Base-by-base conservation (phyloP, 139 green algal genomes). In the Ettlia oleoabundans region DNA sequence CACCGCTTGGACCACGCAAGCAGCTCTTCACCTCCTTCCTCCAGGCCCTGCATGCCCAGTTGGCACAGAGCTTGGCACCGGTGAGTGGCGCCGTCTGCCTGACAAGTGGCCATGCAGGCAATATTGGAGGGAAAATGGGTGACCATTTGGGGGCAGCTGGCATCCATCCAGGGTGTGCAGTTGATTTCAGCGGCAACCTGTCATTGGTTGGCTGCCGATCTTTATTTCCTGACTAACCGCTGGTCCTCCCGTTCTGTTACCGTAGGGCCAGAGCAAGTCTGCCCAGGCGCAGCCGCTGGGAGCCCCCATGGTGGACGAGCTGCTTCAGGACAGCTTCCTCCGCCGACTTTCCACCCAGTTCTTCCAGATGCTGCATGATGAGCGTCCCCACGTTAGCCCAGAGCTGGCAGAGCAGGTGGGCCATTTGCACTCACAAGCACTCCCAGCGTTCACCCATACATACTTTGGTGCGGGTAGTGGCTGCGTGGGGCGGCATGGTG, bases 281-380 rank as follows among this genome's bases (percentile, higher is more conserved):
- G 55, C 58, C 24, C 73, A 69, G 55, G 47, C 71, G 37, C 53
- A 69, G 73, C 75, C 75, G 40, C 58, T 81, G 62, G 68, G 69
- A 1, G 55, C 33, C 42, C 53, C 67, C 21, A 35, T 76, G 32
- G 32, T 71, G 37, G 61, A 82, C 22, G 79, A 82, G 79, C 41
- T 86, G 52, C 76, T 81, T 42, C 69, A 72, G 72, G 78, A 69
- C 63, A 74, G 61, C 66, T 74, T 72, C 42, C 76, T 77, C n/a
- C 70, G 70, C 43, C 43, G 55, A 5, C 53, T 82, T 1, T 86
- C 91, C 35, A 78, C 64, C n/a, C 68, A 68, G 28, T 94, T 93
- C 72, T 90, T 92, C 72, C 43, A 88, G 37, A 88, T 88, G 82
- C 84, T 88, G 40, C 43, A 85, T 8, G 75, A 88, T 33, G 68